phyloP scores from a whole-genome alignment of 2,329 filamentous ascomycete genomes.

The Colletotrichum cereale region DNA sequence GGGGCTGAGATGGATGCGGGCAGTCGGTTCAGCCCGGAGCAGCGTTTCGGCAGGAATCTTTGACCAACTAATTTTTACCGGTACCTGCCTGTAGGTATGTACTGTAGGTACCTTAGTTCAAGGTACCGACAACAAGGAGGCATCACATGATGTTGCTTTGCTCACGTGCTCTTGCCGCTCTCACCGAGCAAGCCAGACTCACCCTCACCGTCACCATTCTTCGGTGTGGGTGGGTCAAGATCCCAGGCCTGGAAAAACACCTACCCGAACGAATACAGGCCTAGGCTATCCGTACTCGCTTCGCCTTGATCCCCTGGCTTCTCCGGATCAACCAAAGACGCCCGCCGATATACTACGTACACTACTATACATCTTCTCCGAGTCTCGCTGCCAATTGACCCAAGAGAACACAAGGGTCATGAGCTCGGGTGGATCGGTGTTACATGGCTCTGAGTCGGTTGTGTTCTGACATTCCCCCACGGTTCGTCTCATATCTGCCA shows the following conservation, averaged over 20 bases:
- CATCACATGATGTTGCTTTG: no score
- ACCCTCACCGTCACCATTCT: no score
- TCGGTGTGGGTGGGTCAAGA: background rate
- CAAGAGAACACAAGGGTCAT: background rate
- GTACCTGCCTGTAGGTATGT: no score
- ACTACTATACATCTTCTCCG: background rate
- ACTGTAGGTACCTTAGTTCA: no score
- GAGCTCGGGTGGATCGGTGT: slow-evolving; percentile 27
- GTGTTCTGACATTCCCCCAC: slow-evolving; percentile 1
- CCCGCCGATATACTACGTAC: no score
- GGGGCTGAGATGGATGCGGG: background rate
- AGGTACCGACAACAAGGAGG: no score
- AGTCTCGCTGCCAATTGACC: slow-evolving; percentile 29
- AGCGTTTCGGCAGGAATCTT: background rate
- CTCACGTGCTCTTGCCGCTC: no score
- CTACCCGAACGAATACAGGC: no score
- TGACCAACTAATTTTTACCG: no score
- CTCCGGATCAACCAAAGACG: background rate
- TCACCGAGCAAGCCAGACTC: no score
- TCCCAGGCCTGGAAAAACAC: background rate
- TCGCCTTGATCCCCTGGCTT: no score
- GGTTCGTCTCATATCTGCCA: slow-evolving; percentile 35
- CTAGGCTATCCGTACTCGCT: no score
- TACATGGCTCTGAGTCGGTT: slow-evolving; percentile 2
- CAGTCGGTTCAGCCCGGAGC: background rate